These are phyloP conservation scores for Raffaelea arxii DNA, from an alignment of 2,329 filamentous ascomycete species.

Conservation along the genomic window DNA sequence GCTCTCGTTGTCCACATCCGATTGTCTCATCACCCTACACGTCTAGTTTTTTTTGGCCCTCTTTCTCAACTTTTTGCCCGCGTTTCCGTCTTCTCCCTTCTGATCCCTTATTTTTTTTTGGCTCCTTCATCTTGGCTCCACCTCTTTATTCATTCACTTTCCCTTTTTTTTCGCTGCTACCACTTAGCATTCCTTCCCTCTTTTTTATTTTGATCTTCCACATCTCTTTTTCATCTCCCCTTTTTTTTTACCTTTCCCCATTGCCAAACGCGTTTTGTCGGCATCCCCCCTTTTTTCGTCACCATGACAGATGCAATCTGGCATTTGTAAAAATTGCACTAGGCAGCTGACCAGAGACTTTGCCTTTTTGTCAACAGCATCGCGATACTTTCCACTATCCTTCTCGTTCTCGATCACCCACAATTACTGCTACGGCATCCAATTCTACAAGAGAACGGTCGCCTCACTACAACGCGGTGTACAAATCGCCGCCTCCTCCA, in stretches of 20 bases:
- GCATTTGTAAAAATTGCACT: conserved; percentile 1
- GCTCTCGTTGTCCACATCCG: conserved; percentile 2
- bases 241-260: conserved; percentile 9
- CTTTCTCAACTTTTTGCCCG: neutral
- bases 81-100: conserved; percentile 3
- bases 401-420: conserved; percentile 16
- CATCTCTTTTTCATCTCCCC: conserved; percentile 9
- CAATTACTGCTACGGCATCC: conserved; percentile 18
- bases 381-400: conserved; percentile 43
- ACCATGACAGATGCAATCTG: conserved; percentile 2
- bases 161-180: conserved; percentile 9
- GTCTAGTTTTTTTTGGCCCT: conserved; percentile 7
- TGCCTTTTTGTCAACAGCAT: conserved; percentile 24
- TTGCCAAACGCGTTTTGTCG: neutral
- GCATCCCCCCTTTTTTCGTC: neutral
- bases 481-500: conserved; percentile 40
- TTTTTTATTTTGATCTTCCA: conserved; percentile 5
- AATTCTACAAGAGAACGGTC: conserved; percentile 21
- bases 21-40: conserved; percentile 7
- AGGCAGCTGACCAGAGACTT: conserved; percentile 9
- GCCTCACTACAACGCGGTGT: conserved; percentile 39
- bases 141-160: conserved; percentile 9
- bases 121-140: conserved; percentile 10
- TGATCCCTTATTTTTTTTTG: conserved; percentile 10
- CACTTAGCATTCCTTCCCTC: neutral